Base-by-base conservation (phyloP, 192 early-diverging fungal genomes). In the Coemansia sp. region DNA sequence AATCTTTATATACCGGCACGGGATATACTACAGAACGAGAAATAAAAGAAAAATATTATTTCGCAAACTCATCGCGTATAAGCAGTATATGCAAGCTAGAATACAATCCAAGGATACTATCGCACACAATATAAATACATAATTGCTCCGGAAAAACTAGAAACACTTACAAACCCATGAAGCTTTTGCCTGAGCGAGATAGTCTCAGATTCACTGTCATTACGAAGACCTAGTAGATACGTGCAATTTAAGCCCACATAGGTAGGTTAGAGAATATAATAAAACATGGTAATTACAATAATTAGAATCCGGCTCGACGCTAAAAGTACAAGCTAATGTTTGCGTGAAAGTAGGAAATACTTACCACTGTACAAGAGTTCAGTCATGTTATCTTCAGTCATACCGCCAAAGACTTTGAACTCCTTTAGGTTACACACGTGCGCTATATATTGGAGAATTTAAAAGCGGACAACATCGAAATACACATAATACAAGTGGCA, bases 381-480 rank as follows among this genome's bases (percentile, higher is more conserved):
- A 42, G 87, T 82, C 95, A 97, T 94, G 67, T 93, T 90, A 58
- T 90, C 85, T 28, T 87, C 85, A 1, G 86, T 68, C 71, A 95
- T 71, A 13, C 95, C 96, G 40, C 94, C 96, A 76, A 81, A 94
- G 5, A 99, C 90, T 77, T 93, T 95, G 84, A 99, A 97, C 81
- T 97, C 94, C 58, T 95, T 96, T 26, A 99, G 75, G 71, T 99
- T 99, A 76, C 95, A 97, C 48, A 97, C 92, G 68, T 99, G 96
- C 3, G 68, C 76, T 80, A 80, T 52, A 70, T 33, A 21, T 31
- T 2, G 35, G 28, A 67, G 21, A 60, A 49, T 16, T 39, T 25
- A 8, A 23, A 9, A 23, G 13, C 28, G 31, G 35, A 37, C 33
- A n/a, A 57, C 8, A 53, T 53, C 5, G 7, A 26, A 8, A 53